Conservation (phyloP, 75 land plant genomes). For the Selaginella tamariscina region DNA sequence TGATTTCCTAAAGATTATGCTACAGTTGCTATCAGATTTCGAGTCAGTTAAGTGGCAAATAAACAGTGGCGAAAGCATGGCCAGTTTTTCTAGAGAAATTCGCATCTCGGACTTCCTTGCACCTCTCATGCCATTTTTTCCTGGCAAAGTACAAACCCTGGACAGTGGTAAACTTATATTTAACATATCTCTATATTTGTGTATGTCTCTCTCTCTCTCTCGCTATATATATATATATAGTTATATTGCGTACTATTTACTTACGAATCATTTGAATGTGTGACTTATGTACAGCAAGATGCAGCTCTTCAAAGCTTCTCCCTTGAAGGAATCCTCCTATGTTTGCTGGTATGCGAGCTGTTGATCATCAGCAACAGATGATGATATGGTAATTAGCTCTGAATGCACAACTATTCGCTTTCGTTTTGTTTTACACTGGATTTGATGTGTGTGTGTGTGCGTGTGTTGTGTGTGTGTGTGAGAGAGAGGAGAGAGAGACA, state of each 20-base stretch:
- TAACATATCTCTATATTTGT: slow-evolving; percentile 10
- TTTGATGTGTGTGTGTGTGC: too few relatives aligned
- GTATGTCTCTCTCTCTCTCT: too few relatives aligned
- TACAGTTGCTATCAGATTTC: slow-evolving; percentile 64
- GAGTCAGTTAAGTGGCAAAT: slow-evolving; percentile 88
- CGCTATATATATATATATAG: too few relatives aligned
- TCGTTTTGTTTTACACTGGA: too few relatives aligned
- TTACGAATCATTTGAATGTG: too few relatives aligned
- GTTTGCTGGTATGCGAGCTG: slow-evolving; percentile 57
- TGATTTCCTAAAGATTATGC: too few relatives aligned
- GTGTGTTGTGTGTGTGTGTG: too few relatives aligned
- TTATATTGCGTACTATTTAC: too few relatives aligned
- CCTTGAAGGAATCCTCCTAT: slow-evolving; percentile 74
- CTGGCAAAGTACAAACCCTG: slow-evolving; percentile 91
- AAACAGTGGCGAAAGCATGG: slow-evolving; percentile 78
- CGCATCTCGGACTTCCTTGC: slow-evolving; percentile 61
- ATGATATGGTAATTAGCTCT: slow-evolving; percentile 54
- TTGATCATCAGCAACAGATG: slow-evolving; percentile 51
- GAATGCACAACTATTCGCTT: background rate
- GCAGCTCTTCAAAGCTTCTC: slow-evolving; percentile 48
- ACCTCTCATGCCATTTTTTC: slow-evolving; percentile 83
- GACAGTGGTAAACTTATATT: slow-evolving; percentile 60
- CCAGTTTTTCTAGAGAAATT: slow-evolving; percentile 78
- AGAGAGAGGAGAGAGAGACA: too few relatives aligned
- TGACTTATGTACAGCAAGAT: slow-evolving; percentile 37